Base-by-base conservation (phyloP, 805 yeast genomes). In the Ogataea haglerorum region DNA sequence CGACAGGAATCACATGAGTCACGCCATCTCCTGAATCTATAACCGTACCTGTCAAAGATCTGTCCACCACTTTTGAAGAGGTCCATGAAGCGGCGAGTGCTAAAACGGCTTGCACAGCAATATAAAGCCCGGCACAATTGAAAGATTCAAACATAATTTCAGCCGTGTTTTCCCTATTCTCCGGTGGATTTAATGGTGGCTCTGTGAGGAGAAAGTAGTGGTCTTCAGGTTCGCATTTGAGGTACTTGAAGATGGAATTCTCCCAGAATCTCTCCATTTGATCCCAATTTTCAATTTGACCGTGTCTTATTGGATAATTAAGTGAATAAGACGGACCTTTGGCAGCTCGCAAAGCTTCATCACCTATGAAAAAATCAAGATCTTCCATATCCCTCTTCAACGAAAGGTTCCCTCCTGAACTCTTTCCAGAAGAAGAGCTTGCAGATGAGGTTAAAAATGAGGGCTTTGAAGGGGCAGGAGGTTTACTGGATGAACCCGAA, bases 201-300 rank as follows among this genome's bases (percentile, higher is more conserved):
- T 93, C 99, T 37, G 99, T 93, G 53, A 93, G 69, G 42, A 93
- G 70, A 66, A 93, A 93, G 61, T 87, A 89, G 60, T 93, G 99
- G 66, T 93, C 99, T 64, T 93, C 99, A 12, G 99, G 99, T 67
- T 93, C 99, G 63, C 98, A 88, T 64, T 96, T 80, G 54, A 93
- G 75, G 63, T 93, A 93, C 68, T 93, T 91, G 72, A 93, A 93
- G 58, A 93, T 90, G 34, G 96, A 87, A 57, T 86, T 85, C 60
- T 93, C 98, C 99, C 99, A 93, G 65, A 89, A 91, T 61, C 99
- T 76, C 66, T 93, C 99, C 99, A 93, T 93, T 61, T 93, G 97
- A 68, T 93, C 99, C 99, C 99, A 93, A 64, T 93, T 88, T 65
- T 93, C 99, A 48, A 93, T 85, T 70, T 93, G 99, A 18, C 99